phyloP scores from a whole-genome alignment of 805 yeast genomes.

The Nakazawaea anatomiae region DNA sequence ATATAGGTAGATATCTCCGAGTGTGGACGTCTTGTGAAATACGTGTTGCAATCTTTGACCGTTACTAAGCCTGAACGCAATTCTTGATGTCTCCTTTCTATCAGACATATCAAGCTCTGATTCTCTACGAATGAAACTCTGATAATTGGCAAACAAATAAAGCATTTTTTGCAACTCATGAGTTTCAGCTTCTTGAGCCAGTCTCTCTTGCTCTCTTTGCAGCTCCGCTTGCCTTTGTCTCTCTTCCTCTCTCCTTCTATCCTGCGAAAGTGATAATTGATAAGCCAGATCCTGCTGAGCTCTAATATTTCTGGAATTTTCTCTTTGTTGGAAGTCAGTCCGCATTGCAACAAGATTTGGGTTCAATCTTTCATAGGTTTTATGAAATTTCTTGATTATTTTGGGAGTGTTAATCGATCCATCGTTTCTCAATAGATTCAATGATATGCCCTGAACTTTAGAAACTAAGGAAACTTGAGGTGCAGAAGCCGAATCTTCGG shows the following conservation, averaged over 20 bases:
- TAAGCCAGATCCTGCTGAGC: conserved; percentile 76
- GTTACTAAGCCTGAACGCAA: conserved; percentile 62
- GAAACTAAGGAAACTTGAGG: conserved; percentile 58
- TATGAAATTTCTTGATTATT: conserved; percentile 32
- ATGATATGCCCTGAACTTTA: conserved; percentile 55
- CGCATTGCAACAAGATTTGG: conserved; percentile 58
- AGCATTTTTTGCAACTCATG: conserved; percentile 34
- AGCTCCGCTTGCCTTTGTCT: conserved; percentile 22
- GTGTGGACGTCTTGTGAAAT: conserved; percentile 36
- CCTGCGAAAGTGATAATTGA: conserved; percentile 62
- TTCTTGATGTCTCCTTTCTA: conserved; percentile 38
- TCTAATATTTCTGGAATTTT: conserved; percentile 49
- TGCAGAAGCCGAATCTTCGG: conserved; percentile 45
- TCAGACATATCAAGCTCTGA: conserved; percentile 14
- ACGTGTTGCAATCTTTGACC: conserved; percentile 55
- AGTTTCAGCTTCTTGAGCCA: conserved; percentile 16
- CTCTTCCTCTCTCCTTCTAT: conserved; percentile 47
- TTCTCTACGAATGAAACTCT: conserved; percentile 11
- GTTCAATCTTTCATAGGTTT: conserved; percentile 42
- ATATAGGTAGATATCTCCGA: conserved; percentile 67
- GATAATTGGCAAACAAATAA: conserved; percentile 26
- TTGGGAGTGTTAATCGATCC: conserved; percentile 20
- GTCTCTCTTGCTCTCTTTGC: conserved; percentile 16
- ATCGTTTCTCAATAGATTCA: conserved; percentile 28
- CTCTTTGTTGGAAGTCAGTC: conserved; percentile 56